Base-by-base conservation (phyloP, 805 yeast species). In the Lipomyces chichibuensis region DNA sequence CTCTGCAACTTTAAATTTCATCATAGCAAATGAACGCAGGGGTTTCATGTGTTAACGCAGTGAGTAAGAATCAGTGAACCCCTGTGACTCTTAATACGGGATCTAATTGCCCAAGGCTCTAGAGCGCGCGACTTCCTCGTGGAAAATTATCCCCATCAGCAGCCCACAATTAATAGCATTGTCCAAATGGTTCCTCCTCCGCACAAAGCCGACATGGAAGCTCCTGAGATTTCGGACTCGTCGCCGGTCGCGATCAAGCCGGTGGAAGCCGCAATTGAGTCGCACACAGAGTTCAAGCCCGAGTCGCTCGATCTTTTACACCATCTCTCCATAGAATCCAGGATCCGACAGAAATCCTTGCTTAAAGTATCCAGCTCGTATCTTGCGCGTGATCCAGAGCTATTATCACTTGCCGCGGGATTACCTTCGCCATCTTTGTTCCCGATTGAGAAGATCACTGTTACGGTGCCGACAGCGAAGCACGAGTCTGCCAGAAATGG, bases 361-460 rank as follows among this genome's bases (percentile, higher is more conserved):
- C 84, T 94, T 79, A 94, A 95, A 80, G 80, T 86, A 51, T 95
- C 97, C 23, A 91, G 93, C 82, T 87, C 86, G 75, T 88, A 89
- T 80, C 49, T 62, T 25, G 88, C 81, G 74, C 80, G 81, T 51
- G 84, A 86, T 69, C 97, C 96, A 46, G 86, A 88, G 64, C 82
- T 95, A 75, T 87, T 92, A 63, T 93, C 93, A 76, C 84, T 94
- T 63, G 98, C 98, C 60, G 99, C 98, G 73, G 99, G 99, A 9
- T 84, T 94, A 73, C 99, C 99, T 17, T 80, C 91, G 77, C 81
- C 97, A 29, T 92, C 89, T 71, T 89, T 91, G 79, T 94, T 94
- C 84, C 98, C 99, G 57, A 90, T 94, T 84, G 91, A 92, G 74
- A 85, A 86, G 72, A 76, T 94, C 63, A 77, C 83, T 20, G 88